Evolutionary conservation across 2,329 filamentous ascomycete species (phyloP), one percentile per base, ranked within the genome.

Genomic region (Achaetomium macrosporum): DNA sequence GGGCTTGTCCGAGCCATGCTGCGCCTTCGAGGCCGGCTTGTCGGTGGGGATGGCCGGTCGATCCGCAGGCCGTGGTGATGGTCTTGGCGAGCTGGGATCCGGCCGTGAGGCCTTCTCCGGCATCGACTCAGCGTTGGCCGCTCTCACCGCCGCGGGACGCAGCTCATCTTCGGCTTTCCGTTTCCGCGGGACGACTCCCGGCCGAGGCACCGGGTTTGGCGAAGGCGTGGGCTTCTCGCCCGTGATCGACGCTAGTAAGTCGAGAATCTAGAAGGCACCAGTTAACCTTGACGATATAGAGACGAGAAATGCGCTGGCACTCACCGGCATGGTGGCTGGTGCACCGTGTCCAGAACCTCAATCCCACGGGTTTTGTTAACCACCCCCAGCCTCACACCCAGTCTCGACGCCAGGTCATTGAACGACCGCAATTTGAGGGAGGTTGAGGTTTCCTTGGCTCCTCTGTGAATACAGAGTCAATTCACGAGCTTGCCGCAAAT

Each of bases 181-280:
- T 67, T 85, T 85, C 36, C 71, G 65, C 29, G 65, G 62, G 8
- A 69, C 61, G 15, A 69, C 59, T 41, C 57, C 53, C 44, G 65
- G 58, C 15, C 65, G 57, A 48, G 63, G 62, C 3, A 63, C 37
- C 11, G 60, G 59, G 15, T 70, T 61, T 13, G 74, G 61, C 10
- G 71, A 64, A 29, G 70, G 57, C 50, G 65, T 41, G 61, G 73
- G 68, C 64, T 76, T 73, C 57, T 75, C 74, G 63, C 81, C 82
- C 58, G 73, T 79, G 59, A 85, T 85, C 64, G 81, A 77, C 59
- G 80, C 82, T 33, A 82, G 73, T n/a, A 82, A 70, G 58, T 82
- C 78, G 56, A 74, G 69, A 60, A 82, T 81, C 76, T 79, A 52
- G 19, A 42, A 52, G 54, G 50, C 61, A 60, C 59, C 54, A 54